Evolutionary conservation across 2,329 filamentous ascomycete genomes (phyloP).

Genomic region (Claviceps sp.): DNA sequence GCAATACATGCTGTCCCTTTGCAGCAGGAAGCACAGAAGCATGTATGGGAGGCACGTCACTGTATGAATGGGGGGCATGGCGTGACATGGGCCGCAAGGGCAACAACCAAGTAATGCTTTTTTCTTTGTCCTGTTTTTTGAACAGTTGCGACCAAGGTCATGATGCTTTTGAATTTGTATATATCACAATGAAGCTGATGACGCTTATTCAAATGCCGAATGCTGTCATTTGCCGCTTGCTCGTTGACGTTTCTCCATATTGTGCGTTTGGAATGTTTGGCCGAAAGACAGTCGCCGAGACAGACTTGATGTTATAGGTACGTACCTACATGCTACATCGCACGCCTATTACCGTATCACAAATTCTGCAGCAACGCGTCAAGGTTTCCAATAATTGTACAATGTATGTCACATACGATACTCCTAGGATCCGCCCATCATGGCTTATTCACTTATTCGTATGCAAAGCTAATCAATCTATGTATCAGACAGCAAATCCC

Average conservation of each 20-base stretch:
- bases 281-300: no score
- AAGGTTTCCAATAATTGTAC: not conserved
- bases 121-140: not conserved
- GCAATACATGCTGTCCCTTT: no score
- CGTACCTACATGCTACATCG: no score
- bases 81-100: not conserved
- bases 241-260: not conserved
- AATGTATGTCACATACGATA: not conserved
- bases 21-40: no score
- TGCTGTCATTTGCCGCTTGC: not conserved
- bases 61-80: not conserved
- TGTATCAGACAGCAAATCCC: no score
- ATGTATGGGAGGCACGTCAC: not conserved
- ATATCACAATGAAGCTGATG: constrained; percentile 12
- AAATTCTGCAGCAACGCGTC: not conserved
- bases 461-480: no score
- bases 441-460: no score
- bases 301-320: not conserved
- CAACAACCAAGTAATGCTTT: not conserved
- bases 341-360: not conserved
- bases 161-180: constrained; percentile 9
- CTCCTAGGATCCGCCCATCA: not conserved
- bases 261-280: no score
- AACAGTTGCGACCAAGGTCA: not conserved
- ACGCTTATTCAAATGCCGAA: constrained; percentile 6